Evolutionary conservation across 2,329 filamentous ascomycete genomes (phyloP).

Genomic region (Acrocalymma vagum): DNA sequence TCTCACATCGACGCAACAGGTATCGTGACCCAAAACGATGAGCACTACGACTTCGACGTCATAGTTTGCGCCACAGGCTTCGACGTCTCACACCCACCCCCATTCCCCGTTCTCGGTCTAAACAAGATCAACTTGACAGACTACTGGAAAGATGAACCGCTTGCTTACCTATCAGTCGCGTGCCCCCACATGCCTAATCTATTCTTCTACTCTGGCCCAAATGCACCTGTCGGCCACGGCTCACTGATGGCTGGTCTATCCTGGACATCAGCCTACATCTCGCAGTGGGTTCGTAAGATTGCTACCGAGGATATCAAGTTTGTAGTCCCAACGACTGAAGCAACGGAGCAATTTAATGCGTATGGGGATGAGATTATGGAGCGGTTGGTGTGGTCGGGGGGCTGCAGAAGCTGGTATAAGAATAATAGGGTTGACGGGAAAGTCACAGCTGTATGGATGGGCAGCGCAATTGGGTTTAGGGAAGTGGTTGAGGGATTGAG

Average conservation of each 20-base stretch:
- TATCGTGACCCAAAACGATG: constrained; percentile 11
- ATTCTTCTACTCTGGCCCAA: constrained; percentile 26
- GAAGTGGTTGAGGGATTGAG: constrained; percentile 44
- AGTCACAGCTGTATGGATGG: constrained; percentile 26
- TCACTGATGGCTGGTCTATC: constrained; percentile 7
- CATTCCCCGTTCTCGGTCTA: constrained; percentile 10
- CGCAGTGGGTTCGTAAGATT: constrained; percentile 13
- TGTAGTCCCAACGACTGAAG: constrained; percentile 12
- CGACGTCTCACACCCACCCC: constrained; percentile 4
- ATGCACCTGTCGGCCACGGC: constrained; percentile 7
- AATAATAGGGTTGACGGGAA: constrained; percentile 22
- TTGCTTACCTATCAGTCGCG: constrained; percentile 5
- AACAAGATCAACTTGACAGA: constrained; percentile 2
- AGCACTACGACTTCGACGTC: constrained; percentile 10
- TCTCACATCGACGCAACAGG: constrained; percentile 5
- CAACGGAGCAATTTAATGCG: constrained; percentile 23
- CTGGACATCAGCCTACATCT: constrained; percentile 8
- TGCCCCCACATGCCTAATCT: constrained; percentile 10
- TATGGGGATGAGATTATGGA: constrained; percentile 23
- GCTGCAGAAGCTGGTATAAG: constrained; percentile 21
- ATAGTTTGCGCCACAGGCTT: constrained; percentile 9
- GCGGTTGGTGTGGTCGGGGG: constrained; percentile 10
- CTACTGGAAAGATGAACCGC: constrained; percentile 5
- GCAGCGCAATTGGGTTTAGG: constrained; percentile 26
- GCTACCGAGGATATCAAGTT: constrained; percentile 13